These are phyloP conservation scores for Aspergillus sojae DNA, from an alignment of 2,329 filamentous ascomycete genomes.

Conservation along the genomic window DNA sequence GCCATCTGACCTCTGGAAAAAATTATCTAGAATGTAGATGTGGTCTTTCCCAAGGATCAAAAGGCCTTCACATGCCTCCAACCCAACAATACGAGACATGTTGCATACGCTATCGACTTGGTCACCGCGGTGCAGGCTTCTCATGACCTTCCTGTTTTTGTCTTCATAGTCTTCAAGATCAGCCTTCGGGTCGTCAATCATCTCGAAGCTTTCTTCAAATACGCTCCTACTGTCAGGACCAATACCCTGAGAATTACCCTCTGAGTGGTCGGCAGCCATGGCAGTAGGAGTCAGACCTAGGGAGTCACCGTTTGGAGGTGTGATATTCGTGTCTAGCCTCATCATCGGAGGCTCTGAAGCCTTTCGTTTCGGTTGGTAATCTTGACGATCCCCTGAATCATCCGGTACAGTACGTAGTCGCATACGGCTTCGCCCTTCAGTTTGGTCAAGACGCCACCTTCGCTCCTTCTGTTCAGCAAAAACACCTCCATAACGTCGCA, in stretches of 20 bases:
- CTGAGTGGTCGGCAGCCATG: slow-evolving; percentile 35
- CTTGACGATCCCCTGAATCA: slow-evolving; percentile 65
- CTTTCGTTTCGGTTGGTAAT: slow-evolving; percentile 84
- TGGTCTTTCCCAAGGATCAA: slow-evolving; percentile 89
- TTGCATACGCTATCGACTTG: slow-evolving; percentile 94
- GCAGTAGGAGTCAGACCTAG: slow-evolving; percentile 39
- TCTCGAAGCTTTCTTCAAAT: slow-evolving; percentile 89
- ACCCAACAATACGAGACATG: slow-evolving; percentile 87
- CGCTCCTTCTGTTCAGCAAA: slow-evolving; percentile 66
- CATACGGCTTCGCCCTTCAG: slow-evolving; percentile 95
- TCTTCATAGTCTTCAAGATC: slow-evolving; percentile 88
- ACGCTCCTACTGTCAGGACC: slow-evolving; percentile 43
- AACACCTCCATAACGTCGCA: slow-evolving; percentile 78
- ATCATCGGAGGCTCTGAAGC: slow-evolving; percentile 55
- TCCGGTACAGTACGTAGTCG: slow-evolving; percentile 84
- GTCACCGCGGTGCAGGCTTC: slow-evolving; percentile 85
- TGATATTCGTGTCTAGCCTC: slow-evolving; percentile 50
- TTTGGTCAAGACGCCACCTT: slow-evolving; percentile 94
- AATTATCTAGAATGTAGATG: slow-evolving; percentile 93
- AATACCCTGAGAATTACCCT: slow-evolving; percentile 32
- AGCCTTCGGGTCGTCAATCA: slow-evolving; percentile 90
- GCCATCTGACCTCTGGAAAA: slow-evolving; percentile 91
- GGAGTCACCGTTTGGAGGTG: slow-evolving; percentile 45
- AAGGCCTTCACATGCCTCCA: slow-evolving; percentile 92
- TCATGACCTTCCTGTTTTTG: slow-evolving; percentile 97